Evolutionary conservation across 768 basidiomycete genomes (phyloP).

Genomic region (Epithele typhae): DNA sequence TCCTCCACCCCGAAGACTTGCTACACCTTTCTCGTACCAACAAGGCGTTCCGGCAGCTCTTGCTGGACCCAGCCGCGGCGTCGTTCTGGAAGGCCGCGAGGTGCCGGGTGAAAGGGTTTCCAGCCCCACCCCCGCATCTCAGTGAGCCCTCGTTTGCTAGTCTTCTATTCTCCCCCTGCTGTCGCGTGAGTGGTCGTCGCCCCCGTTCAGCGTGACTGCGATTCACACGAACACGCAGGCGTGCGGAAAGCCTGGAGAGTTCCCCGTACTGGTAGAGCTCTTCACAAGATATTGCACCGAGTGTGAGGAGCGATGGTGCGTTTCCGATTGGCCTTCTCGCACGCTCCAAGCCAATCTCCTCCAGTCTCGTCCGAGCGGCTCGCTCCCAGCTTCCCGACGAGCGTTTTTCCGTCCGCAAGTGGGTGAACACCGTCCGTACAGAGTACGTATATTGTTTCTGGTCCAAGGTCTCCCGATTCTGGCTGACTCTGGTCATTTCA

Average conservation of each 20-base stretch:
- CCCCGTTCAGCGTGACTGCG: background rate
- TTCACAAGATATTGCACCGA: background rate
- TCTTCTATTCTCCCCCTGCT: constrained; percentile 31
- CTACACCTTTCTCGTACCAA: constrained; percentile 35
- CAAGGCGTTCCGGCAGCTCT: constrained; percentile 30
- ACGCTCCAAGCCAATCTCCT: too few species aligned
- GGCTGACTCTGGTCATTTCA: too few species aligned
- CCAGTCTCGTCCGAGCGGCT: too few species aligned
- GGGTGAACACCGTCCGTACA: too few species aligned
- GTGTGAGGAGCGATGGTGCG: background rate
- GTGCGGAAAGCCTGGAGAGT: background rate
- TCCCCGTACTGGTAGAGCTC: background rate
- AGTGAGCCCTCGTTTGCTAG: constrained; percentile 31
- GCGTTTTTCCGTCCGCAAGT: too few species aligned
- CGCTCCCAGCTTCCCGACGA: too few species aligned
- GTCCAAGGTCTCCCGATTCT: too few species aligned
- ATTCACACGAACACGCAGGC: background rate
- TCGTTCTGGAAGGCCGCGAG: constrained; percentile 35
- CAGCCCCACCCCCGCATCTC: constrained; percentile 26
- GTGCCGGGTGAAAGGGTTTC: constrained; percentile 16
- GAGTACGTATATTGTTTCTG: too few species aligned
- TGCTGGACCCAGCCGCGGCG: constrained; percentile 23
- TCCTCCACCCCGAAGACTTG: constrained; percentile 37
- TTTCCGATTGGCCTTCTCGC: too few species aligned
- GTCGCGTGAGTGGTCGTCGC: constrained; percentile 25